Evolutionary conservation across 2,329 filamentous ascomycete genomes (phyloP), one percentile per base, ranked within the genome.

Genomic region (Talaromyces sp.): DNA sequence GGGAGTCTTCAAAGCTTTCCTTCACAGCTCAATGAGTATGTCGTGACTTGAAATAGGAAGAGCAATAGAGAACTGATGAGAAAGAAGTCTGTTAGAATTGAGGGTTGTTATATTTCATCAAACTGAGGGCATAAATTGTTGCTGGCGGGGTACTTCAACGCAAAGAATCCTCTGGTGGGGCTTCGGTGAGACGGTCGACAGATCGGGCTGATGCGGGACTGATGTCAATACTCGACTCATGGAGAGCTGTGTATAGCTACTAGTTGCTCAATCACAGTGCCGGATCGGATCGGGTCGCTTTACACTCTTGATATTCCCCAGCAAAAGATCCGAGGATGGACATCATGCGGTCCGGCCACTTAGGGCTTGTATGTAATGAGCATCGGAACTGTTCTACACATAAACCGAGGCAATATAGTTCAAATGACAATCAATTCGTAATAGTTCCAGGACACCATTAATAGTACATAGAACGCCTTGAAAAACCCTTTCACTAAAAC

Each of bases 161-260:
- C 8, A 65, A 61, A 49, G 49, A 66, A 58, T 58, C 35, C 35
- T 52, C 24, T 68, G 64, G 66, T 69, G 68, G 64, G 68, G 66
- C 64, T 70, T 71, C 73, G 75, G 73, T 72, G 70, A 73, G 67
- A 70, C 66, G 69, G 66, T 69, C 66, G 68, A 65, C 58, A 37
- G 24, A 22, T 68, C 76, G 75, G 76, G 74, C 75, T 78, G 74
- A 75, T 76, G 75, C 76, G 76, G 76, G 74, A 77, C 73, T 78
- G 75, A 78, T 77, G 74, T 77, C 74, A 78, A 49, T 39, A 24
- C 49, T 57, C 33, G 33, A 39, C 33, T 56, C 52, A 39, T 56
- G 27, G n/a, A n/a, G 52, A 56, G 50, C 50, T 56, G 31, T 22
- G 31, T 56, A 56, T 35, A 35, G 52, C 52, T 56, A 24, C 31